Base-by-base conservation (phyloP, 495 filamentous ascomycete genomes). In the Glonium stellatum region DNA sequence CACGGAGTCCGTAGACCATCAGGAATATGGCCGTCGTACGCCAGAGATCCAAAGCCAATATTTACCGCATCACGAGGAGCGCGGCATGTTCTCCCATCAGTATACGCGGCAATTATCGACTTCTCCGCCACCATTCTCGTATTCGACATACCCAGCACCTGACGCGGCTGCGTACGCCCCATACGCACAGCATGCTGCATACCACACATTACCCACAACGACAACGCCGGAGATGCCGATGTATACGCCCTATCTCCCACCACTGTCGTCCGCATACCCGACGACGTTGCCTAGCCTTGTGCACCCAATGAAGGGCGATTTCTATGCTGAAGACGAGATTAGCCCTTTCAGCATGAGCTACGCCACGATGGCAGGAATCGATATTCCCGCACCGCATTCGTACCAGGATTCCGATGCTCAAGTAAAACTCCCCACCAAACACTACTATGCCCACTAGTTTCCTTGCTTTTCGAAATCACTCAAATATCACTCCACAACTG, bases 301-400 rank as follows among this genome's bases (percentile, higher is more conserved):
- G 68, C 81, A 84, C 48, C 84, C 71, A 67, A 80, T 82, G 71
- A 89, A 89, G 75, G 76, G 78, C 41, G 81, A 86, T 59, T 71
- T 67, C 51, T 77, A 79, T 61, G 78, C 67, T 58, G 80, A 83
- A 42, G 86, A 90, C 41, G 87, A 89, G 42, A 79, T 91, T 65
- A 84, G 76, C 63, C 85, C 87, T 0, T 95, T 90, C 73, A 84
- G 86, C 69, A 82, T 83, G 76, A 88, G 86, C 71, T 89, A 87
- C 66, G 79, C 82, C 49, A 82, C 84, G 15, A 83, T 93, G 72
- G 83, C 84, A 11, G 86, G 87, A 59, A 84, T 92, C 67, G 88
- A 92, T 62, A 78, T 89, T 59, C 79, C 82, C 63, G 73, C 77
- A 41, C 59, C 77, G n/a, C 77, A 82, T 54, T 73, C 78, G 59